These are phyloP conservation scores for Fusarium hainanense DNA, from an alignment of 2,329 filamentous ascomycete species.

Conservation along the genomic window DNA sequence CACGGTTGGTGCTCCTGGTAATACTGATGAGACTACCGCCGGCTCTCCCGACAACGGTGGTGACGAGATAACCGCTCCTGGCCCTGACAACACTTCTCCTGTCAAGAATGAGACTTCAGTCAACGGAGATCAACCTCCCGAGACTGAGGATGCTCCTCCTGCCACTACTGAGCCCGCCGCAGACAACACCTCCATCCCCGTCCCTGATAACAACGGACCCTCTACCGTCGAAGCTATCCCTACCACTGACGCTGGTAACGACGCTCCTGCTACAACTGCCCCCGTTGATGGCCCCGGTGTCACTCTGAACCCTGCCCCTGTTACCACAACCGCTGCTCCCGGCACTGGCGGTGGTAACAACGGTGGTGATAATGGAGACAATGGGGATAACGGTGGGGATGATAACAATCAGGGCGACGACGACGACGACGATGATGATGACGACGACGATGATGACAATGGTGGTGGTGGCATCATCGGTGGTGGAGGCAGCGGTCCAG, in stretches of 20 bases:
- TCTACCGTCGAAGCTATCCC: not conserved
- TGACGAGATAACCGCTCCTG: not conserved
- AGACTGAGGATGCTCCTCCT: not conserved
- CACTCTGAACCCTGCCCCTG: not conserved
- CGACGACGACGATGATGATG: not conserved
- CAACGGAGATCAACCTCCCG: not conserved
- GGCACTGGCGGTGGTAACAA: not conserved
- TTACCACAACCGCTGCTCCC: not conserved
- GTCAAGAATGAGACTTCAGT: not conserved
- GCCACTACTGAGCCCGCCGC: not conserved
- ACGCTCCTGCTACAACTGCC: not conserved
- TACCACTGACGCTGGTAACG: not conserved
- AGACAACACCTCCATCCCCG: not conserved
- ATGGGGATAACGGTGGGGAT: not conserved
- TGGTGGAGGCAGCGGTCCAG: not conserved
- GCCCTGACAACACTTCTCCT: not conserved
- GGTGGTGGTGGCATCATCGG: not conserved
- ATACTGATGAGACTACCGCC: not conserved
- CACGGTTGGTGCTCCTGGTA: too few species aligned
- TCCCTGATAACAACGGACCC: not conserved
- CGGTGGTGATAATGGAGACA: not conserved
- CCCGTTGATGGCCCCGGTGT: not conserved
- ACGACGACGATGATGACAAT: not conserved
- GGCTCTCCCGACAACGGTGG: not conserved
- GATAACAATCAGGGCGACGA: not conserved